These are phyloP conservation scores for Starmerella stigmatis DNA, from an alignment of 805 yeast species.

Conservation along the genomic window DNA sequence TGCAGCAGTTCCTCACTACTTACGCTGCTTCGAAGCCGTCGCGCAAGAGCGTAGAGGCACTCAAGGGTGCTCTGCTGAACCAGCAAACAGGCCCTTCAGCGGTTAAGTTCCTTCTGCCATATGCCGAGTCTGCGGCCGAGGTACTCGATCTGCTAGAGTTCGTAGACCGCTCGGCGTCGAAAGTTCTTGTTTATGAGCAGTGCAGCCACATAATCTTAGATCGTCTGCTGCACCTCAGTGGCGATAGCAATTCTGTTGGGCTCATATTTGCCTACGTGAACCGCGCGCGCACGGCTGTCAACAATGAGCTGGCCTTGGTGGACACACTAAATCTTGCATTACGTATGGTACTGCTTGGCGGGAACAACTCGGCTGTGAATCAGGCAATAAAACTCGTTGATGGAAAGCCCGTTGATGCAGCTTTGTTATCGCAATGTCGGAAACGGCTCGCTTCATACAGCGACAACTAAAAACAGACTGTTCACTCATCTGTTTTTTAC, in stretches of 20 bases:
- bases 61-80: slow-evolving; percentile 10
- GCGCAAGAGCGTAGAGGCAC: slow-evolving; percentile 13
- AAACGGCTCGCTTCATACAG: too few relatives aligned
- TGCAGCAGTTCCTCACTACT: slow-evolving; percentile 22
- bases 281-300: slow-evolving; percentile 3
- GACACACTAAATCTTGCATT: not conserved
- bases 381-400: not conserved
- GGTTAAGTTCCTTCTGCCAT: slow-evolving; percentile 25
- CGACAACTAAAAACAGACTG: too few relatives aligned
- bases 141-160: slow-evolving; percentile 24
- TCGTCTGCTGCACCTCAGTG: slow-evolving; percentile 13
- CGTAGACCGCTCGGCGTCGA: slow-evolving; percentile 18
- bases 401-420: not conserved
- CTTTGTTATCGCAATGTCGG: not conserved
- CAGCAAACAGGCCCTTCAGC: slow-evolving; percentile 13
- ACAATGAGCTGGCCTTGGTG: not conserved
- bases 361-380: not conserved
- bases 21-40: slow-evolving; percentile 17
- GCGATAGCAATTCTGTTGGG: slow-evolving; percentile 3
- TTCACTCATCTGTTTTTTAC: too few relatives aligned
- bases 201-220: slow-evolving; percentile 25
- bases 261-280: slow-evolving; percentile 11
- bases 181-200: slow-evolving; percentile 20
- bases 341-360: not conserved
- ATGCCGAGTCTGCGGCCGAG: slow-evolving; percentile 23